Evolutionary conservation across 345 rosid genomes (phyloP), one percentile per base, ranked within the genome.

Genomic region (Eucalyptus tenuipes): DNA sequence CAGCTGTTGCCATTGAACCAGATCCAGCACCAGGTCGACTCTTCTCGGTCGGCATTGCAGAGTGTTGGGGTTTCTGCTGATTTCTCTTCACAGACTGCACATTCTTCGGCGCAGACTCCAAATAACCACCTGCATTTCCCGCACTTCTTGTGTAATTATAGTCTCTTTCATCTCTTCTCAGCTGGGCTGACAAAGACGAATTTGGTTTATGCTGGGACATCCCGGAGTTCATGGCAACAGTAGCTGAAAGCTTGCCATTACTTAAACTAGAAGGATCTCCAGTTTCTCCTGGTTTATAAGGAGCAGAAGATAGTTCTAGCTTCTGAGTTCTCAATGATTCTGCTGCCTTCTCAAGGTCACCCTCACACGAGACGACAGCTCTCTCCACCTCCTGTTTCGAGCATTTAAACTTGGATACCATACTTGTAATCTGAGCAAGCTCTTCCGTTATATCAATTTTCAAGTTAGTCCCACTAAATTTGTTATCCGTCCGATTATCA

Each of bases 351-450:
- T 94, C 95, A 71, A 97, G 93, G 90, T 96, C 95, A 90, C 99
- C 98, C 88, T 96, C 96, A 86, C 95, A 93, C 40, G 92, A 92
- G 87, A 96, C 96, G 49, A 96, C 91, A 48, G 93, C 96, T 91
- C 98, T 95, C 94, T 96, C 98, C 88, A 96, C 96, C 89, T 96
- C 99, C 90, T 94, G 99, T 92, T 95, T 96, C 40, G 94, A 88
- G 90, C 95, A 96, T 88, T 93, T 95, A 85, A 90, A 90, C 40
- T 89, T 91, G 79, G 92, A 81, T 90, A 96, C 98, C 96, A 97
- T 91, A 71, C 92, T 95, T 42, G 93, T 90, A 91, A 97, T 94
- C 89, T 88, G 92, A 91, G 97, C 95, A 94, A 97, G 95, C 91
- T 97, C 99, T 85, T 96, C 97, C 40, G 98, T 91, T 88, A 97